Conservation (phyloP, 495 filamentous ascomycete genomes). For the Penicillium cinerascens region DNA sequence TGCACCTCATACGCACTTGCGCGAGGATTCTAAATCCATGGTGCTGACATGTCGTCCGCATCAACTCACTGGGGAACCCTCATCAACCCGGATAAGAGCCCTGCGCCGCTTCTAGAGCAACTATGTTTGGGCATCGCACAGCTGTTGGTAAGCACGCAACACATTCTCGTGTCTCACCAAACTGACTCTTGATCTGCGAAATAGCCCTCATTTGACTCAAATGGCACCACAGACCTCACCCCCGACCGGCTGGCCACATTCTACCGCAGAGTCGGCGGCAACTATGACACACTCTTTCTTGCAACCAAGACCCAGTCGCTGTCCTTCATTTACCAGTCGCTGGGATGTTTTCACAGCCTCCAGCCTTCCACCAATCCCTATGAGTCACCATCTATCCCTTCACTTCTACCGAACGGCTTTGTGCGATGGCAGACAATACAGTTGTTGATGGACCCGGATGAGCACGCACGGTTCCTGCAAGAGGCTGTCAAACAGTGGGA, state of each 20-base stretch:
- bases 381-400: slow-evolving; percentile 70
- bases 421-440: slow-evolving; percentile 94
- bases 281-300: slow-evolving; percentile 86
- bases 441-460: slow-evolving; percentile 79
- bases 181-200: background rate
- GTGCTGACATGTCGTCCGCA: slow-evolving; percentile 32
- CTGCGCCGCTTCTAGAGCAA: slow-evolving; percentile 70
- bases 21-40: background rate
- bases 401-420: slow-evolving; percentile 78
- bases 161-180: background rate
- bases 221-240: slow-evolving; percentile 60
- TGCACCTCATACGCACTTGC: slow-evolving; percentile 1
- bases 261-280: slow-evolving; percentile 82
- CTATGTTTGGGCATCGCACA: slow-evolving; percentile 75
- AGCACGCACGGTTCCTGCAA: slow-evolving; percentile 81
- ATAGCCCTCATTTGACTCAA: slow-evolving; percentile 60
- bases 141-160: slow-evolving; percentile 64
- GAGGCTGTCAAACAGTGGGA: slow-evolving; percentile 73
- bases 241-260: slow-evolving; percentile 83
- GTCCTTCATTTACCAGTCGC: slow-evolving; percentile 85
- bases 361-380: slow-evolving; percentile 69
- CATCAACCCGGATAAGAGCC: slow-evolving; percentile 74
- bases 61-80: slow-evolving; percentile 73
- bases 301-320: slow-evolving; percentile 69
- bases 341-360: slow-evolving; percentile 82